phyloP scores from a whole-genome alignment of 2,329 filamentous ascomycete genomes.

The Fusarium tjaetaba region DNA sequence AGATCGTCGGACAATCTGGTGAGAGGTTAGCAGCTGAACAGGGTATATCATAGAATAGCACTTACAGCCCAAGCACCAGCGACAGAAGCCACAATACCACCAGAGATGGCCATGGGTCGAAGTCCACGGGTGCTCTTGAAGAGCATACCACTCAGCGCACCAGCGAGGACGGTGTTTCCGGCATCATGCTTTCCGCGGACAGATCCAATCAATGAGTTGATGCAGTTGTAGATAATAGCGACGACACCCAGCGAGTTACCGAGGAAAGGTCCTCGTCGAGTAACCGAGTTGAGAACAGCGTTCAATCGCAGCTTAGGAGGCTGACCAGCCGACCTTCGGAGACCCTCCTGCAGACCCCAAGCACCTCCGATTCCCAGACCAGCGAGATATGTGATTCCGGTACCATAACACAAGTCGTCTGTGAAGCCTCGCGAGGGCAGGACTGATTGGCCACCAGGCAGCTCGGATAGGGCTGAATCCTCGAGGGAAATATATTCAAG shows the following conservation, averaged over 20 bases:
- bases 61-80: slow-evolving; percentile 92
- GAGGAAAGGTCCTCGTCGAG: slow-evolving; percentile 89
- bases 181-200: slow-evolving; percentile 87
- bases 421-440: slow-evolving; percentile 97
- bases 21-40: slow-evolving; percentile 1
- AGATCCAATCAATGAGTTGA: slow-evolving; percentile 86
- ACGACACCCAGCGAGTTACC: slow-evolving; percentile 97
- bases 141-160: slow-evolving; percentile 87
- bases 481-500: slow-evolving; percentile 96
- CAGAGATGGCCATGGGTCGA: slow-evolving; percentile 93
- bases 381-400: slow-evolving; percentile 91
- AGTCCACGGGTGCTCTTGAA: slow-evolving; percentile 96
- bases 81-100: slow-evolving; percentile 85
- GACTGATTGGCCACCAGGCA: slow-evolving; percentile 86
- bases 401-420: slow-evolving; percentile 97
- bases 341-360: slow-evolving; percentile 92
- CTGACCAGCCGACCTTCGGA: slow-evolving; percentile 78
- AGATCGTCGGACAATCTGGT: slow-evolving; percentile 52
- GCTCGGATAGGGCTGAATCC: slow-evolving; percentile 86
- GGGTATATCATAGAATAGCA: slow-evolving; percentile 39
- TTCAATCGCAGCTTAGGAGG: slow-evolving; percentile 94
- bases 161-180: slow-evolving; percentile 86
- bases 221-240: slow-evolving; percentile 93
- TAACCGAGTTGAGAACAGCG: slow-evolving; percentile 93
- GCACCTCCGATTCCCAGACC: slow-evolving; percentile 86